These are phyloP conservation scores for Leishmania arabica DNA, from an alignment of 208 protist species.

Conservation along the genomic window DNA sequence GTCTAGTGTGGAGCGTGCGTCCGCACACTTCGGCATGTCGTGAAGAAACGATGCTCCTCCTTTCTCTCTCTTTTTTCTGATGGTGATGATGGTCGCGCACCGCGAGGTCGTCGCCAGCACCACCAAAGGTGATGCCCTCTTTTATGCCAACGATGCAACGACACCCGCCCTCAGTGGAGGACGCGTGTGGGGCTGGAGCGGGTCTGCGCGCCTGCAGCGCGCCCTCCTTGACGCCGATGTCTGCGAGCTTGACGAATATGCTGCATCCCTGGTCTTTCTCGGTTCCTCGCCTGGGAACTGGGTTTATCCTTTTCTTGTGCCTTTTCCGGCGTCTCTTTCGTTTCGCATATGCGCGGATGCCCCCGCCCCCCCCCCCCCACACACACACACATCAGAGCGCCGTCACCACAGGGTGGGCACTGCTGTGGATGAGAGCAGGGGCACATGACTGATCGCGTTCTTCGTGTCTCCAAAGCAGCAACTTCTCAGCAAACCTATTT, in stretches of 20 bases:
- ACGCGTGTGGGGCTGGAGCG: background rate
- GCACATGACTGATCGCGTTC: background rate
- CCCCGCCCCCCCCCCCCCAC: no score
- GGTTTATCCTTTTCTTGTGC: background rate
- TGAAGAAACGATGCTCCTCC: background rate
- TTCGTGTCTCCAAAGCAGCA: background rate
- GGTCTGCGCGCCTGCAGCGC: background rate
- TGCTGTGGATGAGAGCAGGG: background rate
- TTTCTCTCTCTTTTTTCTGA: background rate
- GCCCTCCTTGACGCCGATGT: background rate
- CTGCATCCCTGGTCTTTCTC: background rate
- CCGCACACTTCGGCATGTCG: background rate
- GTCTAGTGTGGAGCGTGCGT: background rate
- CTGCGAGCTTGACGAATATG: background rate
- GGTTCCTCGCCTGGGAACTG: background rate
- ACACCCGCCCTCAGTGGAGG: background rate
- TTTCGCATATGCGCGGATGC: no score
- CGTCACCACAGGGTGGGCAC: no score
- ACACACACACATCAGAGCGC: background rate
- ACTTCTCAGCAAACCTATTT: background rate
- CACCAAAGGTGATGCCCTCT: background rate
- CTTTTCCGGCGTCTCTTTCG: constrained; percentile 1
- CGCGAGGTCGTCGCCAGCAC: background rate
- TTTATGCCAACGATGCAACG: background rate
- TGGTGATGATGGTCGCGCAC: background rate